phyloP scores from a whole-genome alignment of 345 rosid genomes.

The Mallotus nudiflorus region DNA sequence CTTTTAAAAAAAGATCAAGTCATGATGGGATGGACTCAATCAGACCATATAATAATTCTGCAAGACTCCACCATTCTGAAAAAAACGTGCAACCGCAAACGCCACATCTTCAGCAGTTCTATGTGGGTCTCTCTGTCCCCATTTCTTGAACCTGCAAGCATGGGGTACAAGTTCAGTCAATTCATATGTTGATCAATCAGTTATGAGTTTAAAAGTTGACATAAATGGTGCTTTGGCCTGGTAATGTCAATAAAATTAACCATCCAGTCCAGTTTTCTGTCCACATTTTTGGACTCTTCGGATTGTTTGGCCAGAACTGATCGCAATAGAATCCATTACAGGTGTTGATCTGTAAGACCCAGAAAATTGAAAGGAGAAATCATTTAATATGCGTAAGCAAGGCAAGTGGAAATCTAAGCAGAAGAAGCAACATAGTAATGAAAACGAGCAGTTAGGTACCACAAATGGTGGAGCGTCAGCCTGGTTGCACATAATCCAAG shows the following conservation, averaged over 20 bases:
- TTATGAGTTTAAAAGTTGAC: too few species aligned
- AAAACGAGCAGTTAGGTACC: background rate
- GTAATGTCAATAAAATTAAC: slow-evolving; percentile 33
- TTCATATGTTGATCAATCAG: too few species aligned
- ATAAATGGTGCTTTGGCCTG: too few species aligned
- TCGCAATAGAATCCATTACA: slow-evolving; percentile 44
- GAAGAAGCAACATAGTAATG: too few species aligned
- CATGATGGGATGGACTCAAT: background rate
- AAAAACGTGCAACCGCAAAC: slow-evolving; percentile 14
- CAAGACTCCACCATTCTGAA: slow-evolving; percentile 16
- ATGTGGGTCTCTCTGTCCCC: slow-evolving; percentile 11
- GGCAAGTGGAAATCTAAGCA: too few species aligned
- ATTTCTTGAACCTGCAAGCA: slow-evolving; percentile 12
- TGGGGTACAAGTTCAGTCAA: background rate
- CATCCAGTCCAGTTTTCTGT: slow-evolving; percentile 84
- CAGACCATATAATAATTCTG: slow-evolving; percentile 26
- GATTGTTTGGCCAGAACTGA: slow-evolving; percentile 17
- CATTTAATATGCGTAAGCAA: too few species aligned
- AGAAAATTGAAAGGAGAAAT: too few species aligned
- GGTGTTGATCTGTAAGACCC: slow-evolving; percentile 20
- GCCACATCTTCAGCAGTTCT: slow-evolving; percentile 27
- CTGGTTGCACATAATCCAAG: slow-evolving; percentile 38
- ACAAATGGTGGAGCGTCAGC: slow-evolving; percentile 24
- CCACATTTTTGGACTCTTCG: slow-evolving; percentile 25
- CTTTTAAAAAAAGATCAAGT: background rate